Percentiles rank a stretch among this genome's conserved stretches.
Conservation (phyloP, 345 rosid genomes). For the Citrus reticulata region DNA sequence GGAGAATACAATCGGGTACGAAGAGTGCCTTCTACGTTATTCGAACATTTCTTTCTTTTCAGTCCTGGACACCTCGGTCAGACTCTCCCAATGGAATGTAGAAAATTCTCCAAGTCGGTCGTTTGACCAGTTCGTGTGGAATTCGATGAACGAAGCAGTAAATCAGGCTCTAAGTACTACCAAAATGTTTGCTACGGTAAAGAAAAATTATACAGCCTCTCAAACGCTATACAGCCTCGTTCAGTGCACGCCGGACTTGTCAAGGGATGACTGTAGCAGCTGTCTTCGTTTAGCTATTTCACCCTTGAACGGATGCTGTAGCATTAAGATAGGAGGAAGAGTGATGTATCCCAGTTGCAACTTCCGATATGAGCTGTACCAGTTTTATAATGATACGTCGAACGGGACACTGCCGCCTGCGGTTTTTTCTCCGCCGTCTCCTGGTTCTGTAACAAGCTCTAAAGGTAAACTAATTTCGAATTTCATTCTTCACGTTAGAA, state of each 20-base stretch:
- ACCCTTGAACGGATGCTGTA: not conserved
- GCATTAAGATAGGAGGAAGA: conserved; percentile 21
- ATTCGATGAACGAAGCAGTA: not conserved
- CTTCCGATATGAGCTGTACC: conserved; percentile 24
- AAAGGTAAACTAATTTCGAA: not conserved
- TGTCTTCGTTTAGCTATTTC: conserved; percentile 20
- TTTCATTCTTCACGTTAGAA: too few relatives aligned
- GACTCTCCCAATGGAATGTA: not conserved
- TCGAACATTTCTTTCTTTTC: conserved; percentile 27
- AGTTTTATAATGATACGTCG: conserved; percentile 12
- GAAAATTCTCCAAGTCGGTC: not conserved
- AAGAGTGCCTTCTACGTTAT: conserved; percentile 39
- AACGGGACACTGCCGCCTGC: not conserved
- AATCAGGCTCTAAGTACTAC: not conserved
- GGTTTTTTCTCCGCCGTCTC: not conserved
- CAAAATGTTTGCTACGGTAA: conserved; percentile 9
- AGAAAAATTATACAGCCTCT: not conserved
- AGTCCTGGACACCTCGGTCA: not conserved
- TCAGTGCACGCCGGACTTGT: conserved; percentile 29
- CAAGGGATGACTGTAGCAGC: not conserved
- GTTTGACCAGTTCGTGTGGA: not conserved
- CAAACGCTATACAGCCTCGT: conserved; percentile 11
- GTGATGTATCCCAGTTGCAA: conserved; percentile 31
- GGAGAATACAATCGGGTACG: conserved; percentile 34
- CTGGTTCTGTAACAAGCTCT: not conserved